Percentiles rank a stretch among this genome's conserved stretches.
phyloP scores from a whole-genome alignment of 2,329 filamentous ascomycete genomes.

The Aspergillus sp. region DNA sequence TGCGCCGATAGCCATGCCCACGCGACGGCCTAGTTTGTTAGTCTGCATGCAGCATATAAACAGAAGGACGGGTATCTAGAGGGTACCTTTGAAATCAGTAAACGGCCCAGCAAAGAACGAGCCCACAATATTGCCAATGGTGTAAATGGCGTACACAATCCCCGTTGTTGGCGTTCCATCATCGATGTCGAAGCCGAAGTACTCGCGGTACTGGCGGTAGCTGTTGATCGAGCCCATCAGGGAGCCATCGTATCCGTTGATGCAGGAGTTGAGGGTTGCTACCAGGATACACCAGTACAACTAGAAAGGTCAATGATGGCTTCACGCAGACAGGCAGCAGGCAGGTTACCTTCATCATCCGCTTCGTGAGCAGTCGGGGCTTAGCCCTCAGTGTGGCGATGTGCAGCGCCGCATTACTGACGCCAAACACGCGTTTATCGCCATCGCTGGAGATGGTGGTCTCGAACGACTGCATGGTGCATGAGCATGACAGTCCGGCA shows the following conservation, averaged over 20 bases:
- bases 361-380: constrained; percentile 36
- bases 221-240: constrained; percentile 52
- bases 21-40: constrained; percentile 21
- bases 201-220: constrained; percentile 46
- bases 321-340: background rate
- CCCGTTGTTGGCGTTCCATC: constrained; percentile 46
- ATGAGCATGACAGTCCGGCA: no score
- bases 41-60: background rate
- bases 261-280: constrained; percentile 47
- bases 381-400: constrained; percentile 34
- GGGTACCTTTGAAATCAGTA: constrained; percentile 38
- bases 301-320: constrained; percentile 18
- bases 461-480: no score
- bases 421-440: constrained; percentile 18
- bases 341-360: constrained; percentile 44
- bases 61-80: no score
- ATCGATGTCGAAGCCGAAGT: constrained; percentile 42
- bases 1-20: constrained; percentile 30
- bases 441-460: background rate
- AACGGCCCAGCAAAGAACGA: constrained; percentile 47
- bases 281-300: constrained; percentile 44
- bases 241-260: constrained; percentile 52
- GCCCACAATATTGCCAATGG: constrained; percentile 51
- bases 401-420: constrained; percentile 31
- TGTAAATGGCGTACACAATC: constrained; percentile 52